Percentiles rank a stretch among this genome's conserved stretches.
Evolutionary conservation across 2,329 filamentous ascomycete genomes (phyloP).

Genomic region (Ophiostoma montium): DNA sequence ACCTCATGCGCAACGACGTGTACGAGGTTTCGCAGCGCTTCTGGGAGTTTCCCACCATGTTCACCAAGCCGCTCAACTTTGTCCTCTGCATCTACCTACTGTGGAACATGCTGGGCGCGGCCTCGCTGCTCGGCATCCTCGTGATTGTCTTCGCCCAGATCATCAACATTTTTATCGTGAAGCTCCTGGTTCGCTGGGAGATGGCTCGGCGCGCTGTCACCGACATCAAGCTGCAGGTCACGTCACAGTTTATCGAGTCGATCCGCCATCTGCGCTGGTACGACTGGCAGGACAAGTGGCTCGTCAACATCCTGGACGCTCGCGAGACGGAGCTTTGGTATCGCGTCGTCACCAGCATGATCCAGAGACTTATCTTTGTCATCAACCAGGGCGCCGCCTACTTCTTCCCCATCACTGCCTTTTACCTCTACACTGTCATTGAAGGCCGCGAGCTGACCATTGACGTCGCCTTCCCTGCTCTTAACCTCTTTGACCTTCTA

Average conservation of each 20-base stretch:
- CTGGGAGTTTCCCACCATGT: slow-evolving; percentile 70
- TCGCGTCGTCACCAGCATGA: slow-evolving; percentile 48
- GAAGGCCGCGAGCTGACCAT: slow-evolving; percentile 55
- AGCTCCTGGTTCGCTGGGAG: slow-evolving; percentile 53
- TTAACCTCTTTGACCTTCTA: slow-evolving; percentile 67
- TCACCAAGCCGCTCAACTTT: slow-evolving; percentile 66
- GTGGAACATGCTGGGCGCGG: slow-evolving; percentile 66
- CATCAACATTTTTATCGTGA: slow-evolving; percentile 54
- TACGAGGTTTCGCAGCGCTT: slow-evolving; percentile 75
- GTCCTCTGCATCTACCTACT: slow-evolving; percentile 59
- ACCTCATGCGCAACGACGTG: slow-evolving; percentile 68
- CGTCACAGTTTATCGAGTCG: slow-evolving; percentile 75
- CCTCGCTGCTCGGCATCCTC: slow-evolving; percentile 59
- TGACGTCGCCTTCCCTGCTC: slow-evolving; percentile 73
- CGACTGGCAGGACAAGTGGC: slow-evolving; percentile 67
- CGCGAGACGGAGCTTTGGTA: slow-evolving; percentile 53
- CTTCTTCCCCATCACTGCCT: slow-evolving; percentile 65
- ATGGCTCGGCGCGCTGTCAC: slow-evolving; percentile 57
- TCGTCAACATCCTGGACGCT: slow-evolving; percentile 52
- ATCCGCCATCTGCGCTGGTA: slow-evolving; percentile 73
- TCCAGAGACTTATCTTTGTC: slow-evolving; percentile 48
- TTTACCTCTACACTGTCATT: slow-evolving; percentile 66
- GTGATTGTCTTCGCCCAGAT: slow-evolving; percentile 56
- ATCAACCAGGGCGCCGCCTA: slow-evolving; percentile 59
- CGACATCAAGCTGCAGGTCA: slow-evolving; percentile 64